These are phyloP conservation scores for Gigaspora rosea DNA, from an alignment of 192 early-diverging fungal genomes.

Conservation along the genomic window DNA sequence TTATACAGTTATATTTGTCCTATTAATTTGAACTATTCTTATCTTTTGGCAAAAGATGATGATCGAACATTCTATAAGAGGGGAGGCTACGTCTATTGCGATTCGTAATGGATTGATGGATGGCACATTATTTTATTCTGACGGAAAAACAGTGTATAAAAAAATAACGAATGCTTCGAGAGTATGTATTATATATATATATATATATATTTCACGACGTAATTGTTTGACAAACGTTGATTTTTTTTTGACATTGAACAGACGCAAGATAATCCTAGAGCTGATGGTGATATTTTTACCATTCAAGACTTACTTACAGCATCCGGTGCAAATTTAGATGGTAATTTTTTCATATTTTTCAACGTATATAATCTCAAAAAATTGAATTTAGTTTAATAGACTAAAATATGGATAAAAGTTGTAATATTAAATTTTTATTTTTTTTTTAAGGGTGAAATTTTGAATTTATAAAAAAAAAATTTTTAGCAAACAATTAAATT, in stretches of 20 bases:
- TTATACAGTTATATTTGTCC: too few species aligned
- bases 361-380: too few species aligned
- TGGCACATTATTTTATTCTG: constrained; percentile 25
- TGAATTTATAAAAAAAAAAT: too few species aligned
- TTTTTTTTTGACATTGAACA: not conserved
- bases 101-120: constrained; percentile 46
- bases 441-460: too few species aligned
- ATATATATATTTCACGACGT: not conserved
- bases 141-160: constrained; percentile 32
- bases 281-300: constrained; percentile 42
- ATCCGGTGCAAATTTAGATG: constrained; percentile 38
- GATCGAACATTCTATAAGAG: constrained; percentile 48
- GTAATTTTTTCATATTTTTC: not conserved
- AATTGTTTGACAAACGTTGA: not conserved
- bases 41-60: constrained; percentile 27
- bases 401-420: too few species aligned
- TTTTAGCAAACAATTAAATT: too few species aligned
- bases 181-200: constrained; percentile 6
- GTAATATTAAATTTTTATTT: too few species aligned
- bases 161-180: constrained; percentile 31
- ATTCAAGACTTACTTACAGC: constrained; percentile 41
- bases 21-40: not conserved
- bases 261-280: not conserved
- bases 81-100: constrained; percentile 38
- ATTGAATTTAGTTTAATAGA: too few species aligned